Conservation (phyloP, 768 basidiomycete genomes). For the Panellus pusillus region DNA sequence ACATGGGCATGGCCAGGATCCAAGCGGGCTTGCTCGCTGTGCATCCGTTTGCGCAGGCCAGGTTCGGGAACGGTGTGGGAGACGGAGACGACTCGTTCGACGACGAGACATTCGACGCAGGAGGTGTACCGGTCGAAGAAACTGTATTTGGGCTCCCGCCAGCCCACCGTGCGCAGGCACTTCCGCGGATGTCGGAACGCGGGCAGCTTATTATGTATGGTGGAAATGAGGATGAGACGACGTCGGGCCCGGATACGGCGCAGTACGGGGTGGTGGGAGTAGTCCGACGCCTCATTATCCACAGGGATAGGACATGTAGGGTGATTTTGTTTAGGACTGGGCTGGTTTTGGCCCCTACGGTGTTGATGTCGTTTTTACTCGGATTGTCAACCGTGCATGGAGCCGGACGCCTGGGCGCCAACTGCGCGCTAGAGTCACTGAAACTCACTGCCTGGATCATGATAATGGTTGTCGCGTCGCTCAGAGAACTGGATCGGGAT, state of each 20-base stretch:
- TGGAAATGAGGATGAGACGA: conserved; percentile 44
- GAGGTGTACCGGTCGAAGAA: conserved; percentile 50
- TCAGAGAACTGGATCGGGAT: no score
- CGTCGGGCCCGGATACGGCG: conserved; percentile 38
- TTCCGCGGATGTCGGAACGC: conserved; percentile 49
- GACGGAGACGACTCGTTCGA: conserved; percentile 51
- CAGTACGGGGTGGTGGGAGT: conserved; percentile 16
- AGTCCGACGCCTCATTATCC: conserved; percentile 18
- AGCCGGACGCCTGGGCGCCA: no score
- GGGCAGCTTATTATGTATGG: conserved; percentile 67
- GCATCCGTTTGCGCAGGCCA: conserved; percentile 57
- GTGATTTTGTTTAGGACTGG: no score
- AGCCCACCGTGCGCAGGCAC: conserved; percentile 40
- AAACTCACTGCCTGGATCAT: no score
- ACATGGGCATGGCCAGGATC: conserved; percentile 16
- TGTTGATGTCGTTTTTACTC: no score
- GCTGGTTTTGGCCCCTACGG: no score
- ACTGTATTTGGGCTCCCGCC: conserved; percentile 73
- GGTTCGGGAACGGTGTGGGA: conserved; percentile 30
- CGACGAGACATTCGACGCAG: conserved; percentile 53
- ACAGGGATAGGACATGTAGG: no score
- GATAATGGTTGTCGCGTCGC: no score
- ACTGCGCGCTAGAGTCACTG: no score
- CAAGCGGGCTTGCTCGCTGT: conserved; percentile 23
- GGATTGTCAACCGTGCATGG: no score